Evolutionary conservation across 148 eudicot species (phyloP), one percentile per base, ranked within the genome.

Genomic region (Amaranthus palmeri): DNA sequence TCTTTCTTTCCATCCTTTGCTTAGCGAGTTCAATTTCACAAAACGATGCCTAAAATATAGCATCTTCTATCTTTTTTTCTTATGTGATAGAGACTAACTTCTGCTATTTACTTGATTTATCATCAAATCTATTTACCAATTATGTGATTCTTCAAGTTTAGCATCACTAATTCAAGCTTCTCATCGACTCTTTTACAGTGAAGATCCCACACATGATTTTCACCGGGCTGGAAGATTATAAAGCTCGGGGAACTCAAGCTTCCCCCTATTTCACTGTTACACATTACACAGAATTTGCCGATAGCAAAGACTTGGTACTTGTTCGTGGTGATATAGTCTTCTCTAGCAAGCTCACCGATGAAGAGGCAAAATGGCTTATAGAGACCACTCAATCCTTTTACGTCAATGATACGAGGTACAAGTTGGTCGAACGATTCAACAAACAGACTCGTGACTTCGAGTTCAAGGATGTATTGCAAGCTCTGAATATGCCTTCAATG

Each of bases 201-300:
- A 90, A 90, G 80, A 81, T 83, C 85, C 96, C 98, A 42, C 83
- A 88, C 76, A 84, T 90, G 43, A 75, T 93, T 58, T 87, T 93
- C 80, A 93, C 95, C 14, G 95, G 98, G 61, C 95, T 93, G 74
- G 98, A 93, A 85, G 98, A 93, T 78, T 93, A 93, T 79, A 90
- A 93, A 77, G 96, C 98, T 45, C 88, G 90, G 76, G 96, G 96
- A 80, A 88, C 93, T 66, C 93, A 91, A 72, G 93, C 96, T 73
- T 79, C 96, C 18, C 96, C 98, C 7, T 93, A 88, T 81, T 81
- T 88, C 77, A 87, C 92, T 44, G 87, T 84, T 61, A 77, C 89
- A 10, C 86, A 90, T 79, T 87, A 93, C 89, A 86, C 83, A 11
- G 98, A 90, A 70, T 93, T 90, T 77, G 93, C 89, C 46, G 90